Conservation (phyloP, 495 filamentous ascomycete genomes). For the Hypoxylon fuscum region DNA sequence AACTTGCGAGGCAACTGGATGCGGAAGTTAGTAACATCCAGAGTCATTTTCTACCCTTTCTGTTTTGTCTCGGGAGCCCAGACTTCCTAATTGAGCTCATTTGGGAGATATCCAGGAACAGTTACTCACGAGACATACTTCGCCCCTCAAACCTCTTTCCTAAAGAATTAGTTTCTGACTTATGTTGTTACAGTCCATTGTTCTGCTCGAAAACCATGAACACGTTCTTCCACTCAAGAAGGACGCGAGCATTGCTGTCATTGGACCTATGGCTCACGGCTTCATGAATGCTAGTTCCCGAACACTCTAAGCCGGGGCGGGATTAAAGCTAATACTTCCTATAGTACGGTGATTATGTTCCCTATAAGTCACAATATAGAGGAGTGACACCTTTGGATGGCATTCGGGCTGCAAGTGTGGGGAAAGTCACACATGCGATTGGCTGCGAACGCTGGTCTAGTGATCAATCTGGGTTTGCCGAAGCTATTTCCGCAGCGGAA, state of each 20-base stretch:
- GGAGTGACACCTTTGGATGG: slow-evolving; percentile 74
- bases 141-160: too few relatives aligned
- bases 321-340: slow-evolving; percentile 13
- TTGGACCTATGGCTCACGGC: slow-evolving; percentile 76
- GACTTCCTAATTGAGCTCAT: too few relatives aligned
- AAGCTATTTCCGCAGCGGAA: slow-evolving; percentile 68
- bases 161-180: too few relatives aligned
- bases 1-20: slow-evolving; percentile 68
- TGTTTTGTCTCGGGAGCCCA: too few relatives aligned
- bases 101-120: too few relatives aligned
- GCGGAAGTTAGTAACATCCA: too few relatives aligned
- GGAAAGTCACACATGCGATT: slow-evolving; percentile 68
- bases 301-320: too few relatives aligned
- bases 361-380: slow-evolving; percentile 65
- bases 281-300: slow-evolving; percentile 69
- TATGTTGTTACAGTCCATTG: too few relatives aligned
- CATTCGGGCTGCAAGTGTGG: slow-evolving; percentile 65
- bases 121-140: too few relatives aligned
- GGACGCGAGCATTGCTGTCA: slow-evolving; percentile 70
- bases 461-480: slow-evolving; percentile 68
- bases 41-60: too few relatives aligned
- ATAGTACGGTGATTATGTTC: slow-evolving; percentile 76
- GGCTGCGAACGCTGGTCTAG: slow-evolving; percentile 79
- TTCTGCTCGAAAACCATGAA: slow-evolving; percentile 74
- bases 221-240: slow-evolving; percentile 67